phyloP scores from a whole-genome alignment of 345 rosid genomes.

The Arabidopsis arenosa region DNA sequence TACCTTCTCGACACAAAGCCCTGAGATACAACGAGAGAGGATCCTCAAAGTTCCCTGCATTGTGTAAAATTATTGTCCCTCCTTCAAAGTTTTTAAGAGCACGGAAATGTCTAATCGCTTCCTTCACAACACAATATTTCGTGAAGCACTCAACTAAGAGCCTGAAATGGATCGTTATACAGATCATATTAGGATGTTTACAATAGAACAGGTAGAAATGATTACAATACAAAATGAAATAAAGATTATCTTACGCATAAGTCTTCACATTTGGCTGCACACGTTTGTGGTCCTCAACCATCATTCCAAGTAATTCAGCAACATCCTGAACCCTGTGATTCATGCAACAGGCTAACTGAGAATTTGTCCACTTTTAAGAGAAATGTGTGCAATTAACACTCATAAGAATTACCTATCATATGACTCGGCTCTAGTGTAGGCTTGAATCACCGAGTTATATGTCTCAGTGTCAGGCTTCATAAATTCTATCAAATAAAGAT shows the following conservation, averaged over 20 bases:
- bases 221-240: conserved; percentile 18
- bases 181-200: conserved; percentile 8
- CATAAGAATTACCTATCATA: conserved; percentile 72
- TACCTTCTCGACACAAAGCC: conserved; percentile 98
- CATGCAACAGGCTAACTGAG: conserved; percentile 38
- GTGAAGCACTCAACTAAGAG: conserved; percentile 94
- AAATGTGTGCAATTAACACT: conserved; percentile 1
- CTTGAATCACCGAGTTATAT: conserved; percentile 97
- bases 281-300: conserved; percentile 94
- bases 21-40: conserved; percentile 96
- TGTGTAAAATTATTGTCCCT: conserved; percentile 70
- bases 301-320: conserved; percentile 96
- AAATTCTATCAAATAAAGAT: conserved; percentile 57
- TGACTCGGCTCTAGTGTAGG: conserved; percentile 95
- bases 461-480: conserved; percentile 97
- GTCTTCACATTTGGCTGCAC: conserved; percentile 89
- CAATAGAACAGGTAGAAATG: neutral
- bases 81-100: conserved; percentile 84
- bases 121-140: conserved; percentile 78
- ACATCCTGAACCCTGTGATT: conserved; percentile 87
- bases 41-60: conserved; percentile 84
- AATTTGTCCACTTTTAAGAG: neutral
- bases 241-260: conserved; percentile 65
- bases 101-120: conserved; percentile 97
- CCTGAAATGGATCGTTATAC: conserved; percentile 56